Conservation (phyloP, 768 basidiomycete species). For the Gloeopeniophorella convolvens region DNA sequence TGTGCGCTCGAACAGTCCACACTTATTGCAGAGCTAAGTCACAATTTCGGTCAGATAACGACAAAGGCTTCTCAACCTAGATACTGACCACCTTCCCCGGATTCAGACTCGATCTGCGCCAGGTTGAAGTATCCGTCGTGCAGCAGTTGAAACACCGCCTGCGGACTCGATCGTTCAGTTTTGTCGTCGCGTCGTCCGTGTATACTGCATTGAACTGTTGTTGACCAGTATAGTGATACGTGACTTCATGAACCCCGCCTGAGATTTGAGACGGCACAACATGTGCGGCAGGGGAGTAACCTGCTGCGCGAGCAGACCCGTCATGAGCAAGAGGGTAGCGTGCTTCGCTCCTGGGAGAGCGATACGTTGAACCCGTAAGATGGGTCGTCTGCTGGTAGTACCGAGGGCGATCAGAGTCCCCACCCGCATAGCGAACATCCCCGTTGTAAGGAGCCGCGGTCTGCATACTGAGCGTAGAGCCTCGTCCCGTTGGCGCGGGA, state of each 20-base stretch:
- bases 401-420: slow-evolving; percentile 15
- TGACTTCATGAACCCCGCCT: slow-evolving; percentile 20
- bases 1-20: slow-evolving; percentile 74
- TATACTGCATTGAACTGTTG: slow-evolving; percentile 37
- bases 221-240: slow-evolving; percentile 36
- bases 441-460: slow-evolving; percentile 36
- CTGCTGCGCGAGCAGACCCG: background rate
- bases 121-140: slow-evolving; percentile 79
- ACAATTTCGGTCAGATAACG: too few species aligned
- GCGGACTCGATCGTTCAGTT: slow-evolving; percentile 70
- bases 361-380: slow-evolving; percentile 7
- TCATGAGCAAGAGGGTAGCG: slow-evolving; percentile 19
- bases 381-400: slow-evolving; percentile 13
- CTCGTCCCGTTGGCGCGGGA: slow-evolving; percentile 43
- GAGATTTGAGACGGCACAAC: slow-evolving; percentile 23
- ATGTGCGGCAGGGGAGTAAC: slow-evolving; percentile 24
- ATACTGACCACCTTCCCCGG: slow-evolving; percentile 67
- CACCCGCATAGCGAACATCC: slow-evolving; percentile 13
- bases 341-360: slow-evolving; percentile 17
- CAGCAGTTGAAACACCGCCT: slow-evolving; percentile 80
- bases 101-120: slow-evolving; percentile 69
- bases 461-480: slow-evolving; percentile 31
- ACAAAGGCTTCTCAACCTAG: too few species aligned
- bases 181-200: slow-evolving; percentile 77
- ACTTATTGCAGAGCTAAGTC: slow-evolving; percentile 59